These are phyloP conservation scores for Triticum turgidum DNA, from an alignment of 176 grass and related monocot species.

Conservation along the genomic window DNA sequence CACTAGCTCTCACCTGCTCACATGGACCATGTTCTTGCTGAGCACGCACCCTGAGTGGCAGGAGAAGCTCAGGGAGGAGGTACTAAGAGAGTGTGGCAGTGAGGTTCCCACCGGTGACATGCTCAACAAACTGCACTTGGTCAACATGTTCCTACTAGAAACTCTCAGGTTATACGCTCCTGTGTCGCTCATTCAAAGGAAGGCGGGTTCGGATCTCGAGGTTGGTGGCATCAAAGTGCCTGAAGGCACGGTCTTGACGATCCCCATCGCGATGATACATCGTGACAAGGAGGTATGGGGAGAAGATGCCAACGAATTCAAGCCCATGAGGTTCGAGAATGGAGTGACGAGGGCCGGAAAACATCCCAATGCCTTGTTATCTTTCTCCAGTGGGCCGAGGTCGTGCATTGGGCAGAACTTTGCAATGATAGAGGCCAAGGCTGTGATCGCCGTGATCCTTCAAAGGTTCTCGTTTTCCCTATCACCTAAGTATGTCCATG, in stretches of 20 bases:
- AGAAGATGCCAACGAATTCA: slow-evolving; percentile 39
- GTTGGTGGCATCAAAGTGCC: slow-evolving; percentile 27
- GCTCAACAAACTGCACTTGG: slow-evolving; percentile 24
- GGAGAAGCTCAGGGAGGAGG: slow-evolving; percentile 46
- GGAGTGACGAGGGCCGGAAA: slow-evolving; percentile 35
- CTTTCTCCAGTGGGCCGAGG: slow-evolving; percentile 44
- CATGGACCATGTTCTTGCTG: slow-evolving; percentile 49
- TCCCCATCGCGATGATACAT: slow-evolving; percentile 32
- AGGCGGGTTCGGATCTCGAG: not conserved
- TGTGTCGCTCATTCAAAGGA: not conserved
- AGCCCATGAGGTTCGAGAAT: slow-evolving; percentile 44
- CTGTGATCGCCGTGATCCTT: slow-evolving; percentile 35
- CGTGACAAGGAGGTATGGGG: slow-evolving; percentile 51
- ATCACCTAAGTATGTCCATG: slow-evolving; percentile 37
- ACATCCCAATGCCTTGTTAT: slow-evolving; percentile 37
- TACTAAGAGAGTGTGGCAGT: slow-evolving; percentile 23
- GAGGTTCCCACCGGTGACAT: slow-evolving; percentile 17
- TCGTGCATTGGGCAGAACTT: slow-evolving; percentile 58
- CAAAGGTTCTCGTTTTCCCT: slow-evolving; percentile 42
- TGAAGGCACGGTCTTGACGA: not conserved
- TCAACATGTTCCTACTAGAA: slow-evolving; percentile 44
- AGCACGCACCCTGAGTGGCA: slow-evolving; percentile 55
- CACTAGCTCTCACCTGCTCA: slow-evolving; percentile 48
- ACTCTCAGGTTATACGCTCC: slow-evolving; percentile 31
- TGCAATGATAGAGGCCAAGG: slow-evolving; percentile 51